Percentiles rank a stretch among this genome's conserved stretches.
Evolutionary conservation across 2,329 filamentous ascomycete genomes (phyloP).

Genomic region (Colletotrichum salicis): DNA sequence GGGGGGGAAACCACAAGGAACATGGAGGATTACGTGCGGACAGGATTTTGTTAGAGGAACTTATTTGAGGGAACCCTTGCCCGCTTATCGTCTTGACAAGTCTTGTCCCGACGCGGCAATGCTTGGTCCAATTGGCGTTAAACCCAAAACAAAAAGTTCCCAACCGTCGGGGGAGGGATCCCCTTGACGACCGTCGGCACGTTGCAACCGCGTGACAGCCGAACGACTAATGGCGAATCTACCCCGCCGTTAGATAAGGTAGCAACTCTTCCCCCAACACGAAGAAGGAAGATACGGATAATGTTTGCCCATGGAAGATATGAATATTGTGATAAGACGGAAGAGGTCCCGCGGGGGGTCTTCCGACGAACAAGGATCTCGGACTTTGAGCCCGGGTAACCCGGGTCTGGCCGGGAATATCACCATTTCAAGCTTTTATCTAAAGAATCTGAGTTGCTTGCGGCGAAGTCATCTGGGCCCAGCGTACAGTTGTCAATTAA

Average conservation of each 20-base stretch:
- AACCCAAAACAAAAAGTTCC: constrained; percentile 6
- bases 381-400: background rate
- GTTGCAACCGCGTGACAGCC: constrained; percentile 22
- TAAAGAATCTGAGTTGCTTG: background rate
- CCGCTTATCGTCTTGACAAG: constrained; percentile 32
- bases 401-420: constrained; percentile 20
- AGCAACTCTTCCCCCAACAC: background rate
- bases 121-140: constrained; percentile 19
- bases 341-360: constrained; percentile 13
- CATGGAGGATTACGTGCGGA: background rate
- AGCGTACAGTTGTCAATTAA: background rate
- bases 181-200: constrained; percentile 12
- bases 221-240: background rate
- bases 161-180: constrained; percentile 10
- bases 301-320: constrained; percentile 1
- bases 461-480: background rate
- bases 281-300: background rate
- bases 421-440: background rate
- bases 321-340: constrained; percentile 28
- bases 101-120: constrained; percentile 34
- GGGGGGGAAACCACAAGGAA: background rate
- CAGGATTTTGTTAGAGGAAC: no score
- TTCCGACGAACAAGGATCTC: constrained; percentile 11
- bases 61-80: background rate
- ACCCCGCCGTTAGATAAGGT: constrained; percentile 30